Conservation (phyloP, 768 basidiomycete genomes). For the Suillus variegatus region DNA sequence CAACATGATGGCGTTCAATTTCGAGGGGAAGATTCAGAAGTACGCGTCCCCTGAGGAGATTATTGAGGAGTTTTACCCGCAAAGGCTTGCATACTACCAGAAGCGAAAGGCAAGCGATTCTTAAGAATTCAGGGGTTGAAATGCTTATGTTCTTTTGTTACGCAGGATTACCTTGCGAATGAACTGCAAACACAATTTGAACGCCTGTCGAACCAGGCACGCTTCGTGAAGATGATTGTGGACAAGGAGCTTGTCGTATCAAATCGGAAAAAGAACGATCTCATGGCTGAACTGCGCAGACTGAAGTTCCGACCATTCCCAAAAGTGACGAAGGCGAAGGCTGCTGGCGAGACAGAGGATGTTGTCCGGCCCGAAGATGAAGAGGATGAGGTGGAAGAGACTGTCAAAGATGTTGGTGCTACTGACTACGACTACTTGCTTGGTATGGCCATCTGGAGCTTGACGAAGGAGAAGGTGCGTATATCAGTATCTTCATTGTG, state of each 20-base stretch:
- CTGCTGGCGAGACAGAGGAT: constrained; percentile 64
- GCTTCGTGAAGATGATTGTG: constrained; percentile 96
- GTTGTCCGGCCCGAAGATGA: constrained; percentile 54
- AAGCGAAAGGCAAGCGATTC: constrained; percentile 78
- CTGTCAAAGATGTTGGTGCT: constrained; percentile 37
- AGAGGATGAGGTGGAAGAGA: constrained; percentile 50
- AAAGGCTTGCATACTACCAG: constrained; percentile 88
- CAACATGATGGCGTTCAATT: constrained; percentile 99
- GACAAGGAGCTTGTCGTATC: constrained; percentile 78
- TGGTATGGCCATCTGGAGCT: constrained; percentile 92
- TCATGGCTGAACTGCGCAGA: constrained; percentile 80
- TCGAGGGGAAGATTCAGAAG: constrained; percentile 93
- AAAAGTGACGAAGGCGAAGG: constrained; percentile 57
- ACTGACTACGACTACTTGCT: constrained; percentile 92
- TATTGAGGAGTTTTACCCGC: constrained; percentile 88
- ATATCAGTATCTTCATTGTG: neutral
- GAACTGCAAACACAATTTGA: constrained; percentile 83
- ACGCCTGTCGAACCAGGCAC: constrained; percentile 89
- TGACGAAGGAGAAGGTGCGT: constrained; percentile 88
- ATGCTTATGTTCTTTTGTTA: neutral
- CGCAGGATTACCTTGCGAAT: constrained; percentile 79
- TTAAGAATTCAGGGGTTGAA: neutral
- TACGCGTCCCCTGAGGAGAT: constrained; percentile 90
- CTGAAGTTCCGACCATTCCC: constrained; percentile 92
- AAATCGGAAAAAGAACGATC: constrained; percentile 85